Evolutionary conservation across 2,329 filamentous ascomycete species (phyloP).

Genomic region (Colletotrichum lentis): DNA sequence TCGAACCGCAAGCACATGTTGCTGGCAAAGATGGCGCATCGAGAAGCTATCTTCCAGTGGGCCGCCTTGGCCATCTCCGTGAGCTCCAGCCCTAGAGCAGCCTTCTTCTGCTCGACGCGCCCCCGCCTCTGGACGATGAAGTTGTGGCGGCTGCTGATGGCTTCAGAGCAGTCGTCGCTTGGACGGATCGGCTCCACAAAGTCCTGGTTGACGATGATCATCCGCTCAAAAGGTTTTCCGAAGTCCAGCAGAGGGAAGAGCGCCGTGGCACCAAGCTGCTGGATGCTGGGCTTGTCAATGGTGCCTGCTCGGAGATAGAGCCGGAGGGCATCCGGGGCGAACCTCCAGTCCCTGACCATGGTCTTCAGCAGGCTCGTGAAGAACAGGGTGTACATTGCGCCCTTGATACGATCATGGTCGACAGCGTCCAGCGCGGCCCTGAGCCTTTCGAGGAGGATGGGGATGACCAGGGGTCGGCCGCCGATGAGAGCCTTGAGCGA

Average conservation of each 20-base stretch:
- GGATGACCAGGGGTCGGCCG: slow-evolving; percentile 86
- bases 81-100: slow-evolving; percentile 80
- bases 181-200: slow-evolving; percentile 78
- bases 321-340: slow-evolving; percentile 86
- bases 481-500: slow-evolving; percentile 91
- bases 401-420: slow-evolving; percentile 93
- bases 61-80: slow-evolving; percentile 78
- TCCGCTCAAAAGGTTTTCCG: slow-evolving; percentile 84
- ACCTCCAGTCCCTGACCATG: slow-evolving; percentile 90
- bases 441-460: slow-evolving; percentile 81
- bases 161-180: slow-evolving; percentile 65
- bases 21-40: slow-evolving; percentile 88
- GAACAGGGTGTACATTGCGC: slow-evolving; percentile 87
- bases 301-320: slow-evolving; percentile 89
- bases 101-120: slow-evolving; percentile 85
- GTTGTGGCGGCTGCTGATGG: slow-evolving; percentile 72
- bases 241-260: slow-evolving; percentile 91
- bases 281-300: slow-evolving; percentile 93
- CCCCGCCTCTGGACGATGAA: slow-evolving; percentile 78
- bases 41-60: slow-evolving; percentile 95
- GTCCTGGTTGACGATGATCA: slow-evolving; percentile 80
- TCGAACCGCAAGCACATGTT: slow-evolving; percentile 94
- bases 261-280: slow-evolving; percentile 82
- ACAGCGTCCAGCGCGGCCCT: slow-evolving; percentile 79
- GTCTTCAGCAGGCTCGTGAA: slow-evolving; percentile 91